phyloP scores from a whole-genome alignment of 1,139 yeast genomes.

The Magnusiomyces tetraspermus region DNA sequence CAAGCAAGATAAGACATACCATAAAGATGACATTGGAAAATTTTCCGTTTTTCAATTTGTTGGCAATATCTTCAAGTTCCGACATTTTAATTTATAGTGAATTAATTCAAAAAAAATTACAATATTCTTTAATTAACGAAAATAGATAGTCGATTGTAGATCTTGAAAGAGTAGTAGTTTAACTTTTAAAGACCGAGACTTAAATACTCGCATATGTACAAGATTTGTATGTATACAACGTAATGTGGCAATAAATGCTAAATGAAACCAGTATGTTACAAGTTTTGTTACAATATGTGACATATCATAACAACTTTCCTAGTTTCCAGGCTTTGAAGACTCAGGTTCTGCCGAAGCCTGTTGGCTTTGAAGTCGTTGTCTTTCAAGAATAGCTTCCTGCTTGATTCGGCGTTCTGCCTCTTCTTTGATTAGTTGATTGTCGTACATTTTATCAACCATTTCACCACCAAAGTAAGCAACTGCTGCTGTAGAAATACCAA shows the following conservation, averaged over 20 bases:
- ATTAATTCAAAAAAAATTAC: background rate
- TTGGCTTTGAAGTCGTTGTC: constrained; percentile 10
- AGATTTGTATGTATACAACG: too few species aligned
- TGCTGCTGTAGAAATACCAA: constrained; percentile 45
- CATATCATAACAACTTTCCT: background rate
- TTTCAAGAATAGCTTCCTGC: constrained; percentile 17
- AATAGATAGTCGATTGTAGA: too few species aligned
- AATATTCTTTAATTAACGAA: too few species aligned
- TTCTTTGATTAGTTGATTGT: constrained; percentile 37
- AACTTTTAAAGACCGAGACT: too few species aligned
- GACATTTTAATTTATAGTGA: background rate
- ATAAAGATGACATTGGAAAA: constrained; percentile 31
- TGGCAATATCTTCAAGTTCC: constrained; percentile 23
- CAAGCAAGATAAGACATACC: constrained; percentile 20
- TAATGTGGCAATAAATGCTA: too few species aligned
- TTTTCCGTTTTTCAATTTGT: constrained; percentile 21
- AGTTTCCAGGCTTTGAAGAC: background rate
- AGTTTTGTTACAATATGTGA: constrained; percentile 29
- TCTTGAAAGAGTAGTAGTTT: too few species aligned
- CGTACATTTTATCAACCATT: constrained; percentile 40
- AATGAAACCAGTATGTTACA: constrained; percentile 32
- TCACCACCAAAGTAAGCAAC: constrained; percentile 47
- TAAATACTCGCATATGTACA: too few species aligned
- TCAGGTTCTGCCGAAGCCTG: background rate
- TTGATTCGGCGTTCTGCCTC: constrained; percentile 32